phyloP scores from a whole-genome alignment of 495 filamentous ascomycete genomes.

The Trichoderma asperelloides region DNA sequence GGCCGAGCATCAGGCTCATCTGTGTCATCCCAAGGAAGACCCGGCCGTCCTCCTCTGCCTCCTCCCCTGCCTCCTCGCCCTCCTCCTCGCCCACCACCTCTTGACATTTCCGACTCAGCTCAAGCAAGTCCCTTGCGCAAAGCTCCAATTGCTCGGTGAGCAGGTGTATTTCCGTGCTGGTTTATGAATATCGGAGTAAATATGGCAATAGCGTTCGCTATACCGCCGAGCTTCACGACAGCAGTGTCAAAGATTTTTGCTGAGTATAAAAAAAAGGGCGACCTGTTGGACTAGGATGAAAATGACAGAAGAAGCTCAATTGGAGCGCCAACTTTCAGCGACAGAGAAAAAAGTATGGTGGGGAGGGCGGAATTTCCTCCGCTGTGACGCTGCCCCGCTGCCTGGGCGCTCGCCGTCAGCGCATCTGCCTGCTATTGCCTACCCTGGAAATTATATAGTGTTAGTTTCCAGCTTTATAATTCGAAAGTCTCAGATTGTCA shows the following conservation, averaged over 20 bases:
- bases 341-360: slow-evolving; percentile 9
- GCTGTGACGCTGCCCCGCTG: slow-evolving; percentile 4
- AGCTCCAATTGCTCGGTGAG: neutral
- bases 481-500: too few species aligned
- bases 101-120: neutral
- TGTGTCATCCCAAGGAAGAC: slow-evolving; percentile 26
- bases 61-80: slow-evolving; percentile 26
- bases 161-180: neutral
- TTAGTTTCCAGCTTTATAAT: too few species aligned
- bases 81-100: slow-evolving; percentile 15
- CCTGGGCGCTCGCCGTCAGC: slow-evolving; percentile 1
- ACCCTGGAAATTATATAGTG: neutral
- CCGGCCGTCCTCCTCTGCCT: slow-evolving; percentile 24
- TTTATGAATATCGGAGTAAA: too few species aligned
- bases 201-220: too few species aligned
- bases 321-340: slow-evolving; percentile 15
- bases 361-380: slow-evolving; percentile 10
- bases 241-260: neutral
- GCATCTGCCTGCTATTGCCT: slow-evolving; percentile 7
- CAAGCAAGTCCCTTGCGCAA: neutral
- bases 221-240: too few species aligned
- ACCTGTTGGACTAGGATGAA: neutral
- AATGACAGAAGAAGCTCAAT: neutral
- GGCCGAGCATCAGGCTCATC: slow-evolving; percentile 31
- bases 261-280: neutral